Conservation (phyloP, 768 basidiomycete species). For the Podaxis pistillaris region DNA sequence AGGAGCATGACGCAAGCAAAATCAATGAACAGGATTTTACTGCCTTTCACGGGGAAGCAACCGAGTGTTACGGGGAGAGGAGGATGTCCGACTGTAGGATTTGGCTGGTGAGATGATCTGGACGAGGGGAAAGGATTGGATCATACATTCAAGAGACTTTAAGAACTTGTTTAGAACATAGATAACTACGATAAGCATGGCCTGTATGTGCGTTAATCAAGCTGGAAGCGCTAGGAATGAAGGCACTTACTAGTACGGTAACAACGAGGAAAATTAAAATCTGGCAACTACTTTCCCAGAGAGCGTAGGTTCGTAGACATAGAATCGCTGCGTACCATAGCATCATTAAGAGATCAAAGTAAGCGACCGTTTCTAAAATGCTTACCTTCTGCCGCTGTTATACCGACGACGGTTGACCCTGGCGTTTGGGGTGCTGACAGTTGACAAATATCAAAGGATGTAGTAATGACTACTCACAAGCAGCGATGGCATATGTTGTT, state of each 20-base stretch:
- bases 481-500: background rate
- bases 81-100: background rate
- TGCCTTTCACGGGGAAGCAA: background rate
- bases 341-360: background rate
- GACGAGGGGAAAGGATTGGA: background rate
- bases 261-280: background rate
- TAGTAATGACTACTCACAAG: background rate
- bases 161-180: background rate
- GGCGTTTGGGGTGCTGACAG: background rate
- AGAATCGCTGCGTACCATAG: background rate
- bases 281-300: background rate
- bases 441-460: background rate
- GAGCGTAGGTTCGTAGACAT: background rate
- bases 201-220: background rate
- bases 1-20: background rate
- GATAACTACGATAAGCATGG: background rate
- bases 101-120: background rate
- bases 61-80: background rate
- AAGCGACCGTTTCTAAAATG: background rate
- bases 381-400: background rate
- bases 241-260: background rate
- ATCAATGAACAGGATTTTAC: background rate
- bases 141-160: background rate
- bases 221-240: background rate
- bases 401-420: background rate